Evolutionary conservation across 2,329 filamentous ascomycete species (phyloP), one percentile per base, ranked within the genome.

Genomic region (Rachicladosporium sp.): DNA sequence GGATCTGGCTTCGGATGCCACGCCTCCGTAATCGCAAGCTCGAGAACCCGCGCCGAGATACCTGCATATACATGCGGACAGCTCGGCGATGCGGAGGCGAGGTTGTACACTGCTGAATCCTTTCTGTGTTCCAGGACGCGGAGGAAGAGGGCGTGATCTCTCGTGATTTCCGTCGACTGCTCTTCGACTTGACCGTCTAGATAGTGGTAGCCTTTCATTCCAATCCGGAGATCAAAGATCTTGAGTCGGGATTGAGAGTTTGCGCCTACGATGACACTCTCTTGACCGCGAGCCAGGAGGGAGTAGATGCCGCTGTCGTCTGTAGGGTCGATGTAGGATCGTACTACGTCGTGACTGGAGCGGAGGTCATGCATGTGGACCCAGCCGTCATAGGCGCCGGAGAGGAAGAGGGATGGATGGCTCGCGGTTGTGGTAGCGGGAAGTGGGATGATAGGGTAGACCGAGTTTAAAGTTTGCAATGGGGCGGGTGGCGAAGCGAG

Each of bases 241-340:
- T 79, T 79, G 33, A 80, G 57, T 37, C 78, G 62, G 33, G 67
- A 70, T 53, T 79, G 71, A 36, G 69, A 65, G 3, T 69, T 68
- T 1, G 69, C 67, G 15, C 76, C 76, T 7, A 69, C 71, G 6
- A 78, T 51, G 40, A 80, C 68, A 2, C 67, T 64, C 47, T 78
- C 70, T 13, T 67, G 65, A 2, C 73, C 73, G 37, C 77, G 67
- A 1, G 69, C 59, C 1, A 72, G 65, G 10, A 80, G 63, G 13
- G 72, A 72, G 50, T 78, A 78, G 5, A 78, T 67, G 0, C 73
- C 63, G n/a, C 70, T 71, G 44, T 70, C 64, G 47, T 80, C 75
- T 3, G 73, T 71, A 1, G 66, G 62, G 49, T 79, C 75, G 47
- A 57, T 56, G 52, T 71, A 79, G 10, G 61, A 59, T 36, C 45